These are phyloP conservation scores for Inga laurina DNA, from an alignment of 306 rosid species.

Conservation along the genomic window DNA sequence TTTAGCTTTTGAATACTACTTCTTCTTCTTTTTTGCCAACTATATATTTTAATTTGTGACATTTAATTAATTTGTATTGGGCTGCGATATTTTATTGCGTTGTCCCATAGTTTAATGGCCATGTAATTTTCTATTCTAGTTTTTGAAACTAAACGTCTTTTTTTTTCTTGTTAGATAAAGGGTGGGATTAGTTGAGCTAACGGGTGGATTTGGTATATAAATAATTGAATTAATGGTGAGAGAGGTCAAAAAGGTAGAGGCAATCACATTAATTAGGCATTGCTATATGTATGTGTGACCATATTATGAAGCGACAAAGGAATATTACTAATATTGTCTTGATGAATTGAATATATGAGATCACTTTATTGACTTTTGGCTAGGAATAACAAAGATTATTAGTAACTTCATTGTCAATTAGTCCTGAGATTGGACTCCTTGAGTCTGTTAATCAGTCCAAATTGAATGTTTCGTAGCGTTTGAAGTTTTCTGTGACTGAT, in stretches of 20 bases:
- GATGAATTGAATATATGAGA: not conserved
- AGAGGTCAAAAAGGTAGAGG: conserved; percentile 22
- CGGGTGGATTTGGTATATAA: conserved; percentile 27
- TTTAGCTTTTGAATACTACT: not conserved
- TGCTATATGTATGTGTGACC: conserved; percentile 20
- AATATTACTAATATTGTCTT: conserved; percentile 15
- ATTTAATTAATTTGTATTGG: not conserved
- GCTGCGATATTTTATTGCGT: not conserved
- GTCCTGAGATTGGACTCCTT: conserved; percentile 29
- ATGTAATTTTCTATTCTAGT: not conserved
- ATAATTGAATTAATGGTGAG: conserved; percentile 20
- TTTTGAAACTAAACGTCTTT: not conserved
- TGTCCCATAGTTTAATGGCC: not conserved
- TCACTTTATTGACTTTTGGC: conserved; percentile 35
- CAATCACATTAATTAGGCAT: conserved; percentile 21
- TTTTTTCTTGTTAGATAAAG: not conserved
- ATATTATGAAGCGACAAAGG: conserved; percentile 24
- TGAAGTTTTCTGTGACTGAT: conserved; percentile 8
- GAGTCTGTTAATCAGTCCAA: conserved; percentile 27
- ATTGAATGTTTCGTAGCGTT: conserved; percentile 10
- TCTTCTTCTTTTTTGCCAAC: no score
- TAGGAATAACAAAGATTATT: not conserved
- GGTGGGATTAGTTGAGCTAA: conserved; percentile 41
- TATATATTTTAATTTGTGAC: not conserved
- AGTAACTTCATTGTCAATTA: conserved; percentile 15